Base-by-base conservation (phyloP, 2,329 filamentous ascomycete genomes). In the Nemania diffusa region DNA sequence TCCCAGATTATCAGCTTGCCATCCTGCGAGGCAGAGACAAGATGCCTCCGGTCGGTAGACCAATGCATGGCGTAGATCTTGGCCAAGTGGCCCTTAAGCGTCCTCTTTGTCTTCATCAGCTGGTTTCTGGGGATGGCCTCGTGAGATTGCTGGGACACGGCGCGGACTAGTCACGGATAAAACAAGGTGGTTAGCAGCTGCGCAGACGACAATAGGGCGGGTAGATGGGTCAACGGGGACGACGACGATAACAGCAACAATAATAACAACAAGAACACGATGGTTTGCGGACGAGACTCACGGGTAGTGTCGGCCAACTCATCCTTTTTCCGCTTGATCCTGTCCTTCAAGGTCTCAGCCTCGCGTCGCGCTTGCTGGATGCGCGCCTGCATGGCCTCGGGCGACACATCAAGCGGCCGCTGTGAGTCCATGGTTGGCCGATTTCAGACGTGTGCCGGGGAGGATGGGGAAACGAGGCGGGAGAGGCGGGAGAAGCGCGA, bases 41-140 rank as follows among this genome's bases (percentile, higher is more conserved):
- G 89, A 82, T 98, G 96, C 81, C 96, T 91, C 78, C 96, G 90
- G 83, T 99, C 96, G 72, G 96, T 99, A 37, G 96, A 98, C 96
- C 96, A 99, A 85, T 99, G 96, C 96, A 99, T 99, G 76, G 96
- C 96, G 82, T 99, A 99, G 77, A 99, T 99, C 85, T 99, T 99
- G 76, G 96, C 96, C 73, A 99, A 84, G 87, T 99, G 96, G 73
- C 96, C 96, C 85, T 98, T 98, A 73, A 99, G 87, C 57, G 94
- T 97, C 77, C 94, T 92, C 85, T 97, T 96, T 72, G 95, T 92
- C 87, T 96, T 97, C 96, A 99, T 98, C 79, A 95, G 88, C 79
- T 90, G 87, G 81, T 97, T 96, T 82, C 92, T 92, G 72, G 95
- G 94, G 76, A 99, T 90, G 73, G 92, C 86, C 81, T 98, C 96